Evolutionary conservation across 1,139 yeast genomes (phyloP).

Genomic region (Yamadazyma atlantica): DNA sequence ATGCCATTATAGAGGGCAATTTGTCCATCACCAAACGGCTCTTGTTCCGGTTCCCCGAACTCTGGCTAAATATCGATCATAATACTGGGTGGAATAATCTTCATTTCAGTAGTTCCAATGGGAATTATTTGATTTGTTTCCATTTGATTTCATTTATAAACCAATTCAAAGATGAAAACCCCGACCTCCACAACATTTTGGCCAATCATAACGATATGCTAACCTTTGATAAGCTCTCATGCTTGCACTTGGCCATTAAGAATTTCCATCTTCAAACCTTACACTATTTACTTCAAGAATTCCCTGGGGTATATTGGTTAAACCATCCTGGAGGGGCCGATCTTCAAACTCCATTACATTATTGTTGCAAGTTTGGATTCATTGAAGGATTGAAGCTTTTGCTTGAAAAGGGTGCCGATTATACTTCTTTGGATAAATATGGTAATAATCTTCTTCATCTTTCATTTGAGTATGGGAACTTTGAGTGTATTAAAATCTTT

Average conservation of each 20-base stretch:
- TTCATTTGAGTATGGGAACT: constrained; percentile 74
- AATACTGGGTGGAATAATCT: constrained; percentile 84
- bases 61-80: constrained; percentile 72
- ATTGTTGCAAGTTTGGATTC: constrained; percentile 66
- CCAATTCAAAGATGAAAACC: constrained; percentile 14
- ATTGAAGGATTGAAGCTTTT: constrained; percentile 69
- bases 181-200: constrained; percentile 18
- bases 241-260: constrained; percentile 71
- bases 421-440: constrained; percentile 54
- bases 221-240: constrained; percentile 69
- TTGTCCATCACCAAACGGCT: constrained; percentile 71
- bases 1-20: constrained; percentile 72
- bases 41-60: constrained; percentile 69
- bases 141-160: constrained; percentile 43
- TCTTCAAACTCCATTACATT: constrained; percentile 71
- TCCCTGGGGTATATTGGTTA: constrained; percentile 65
- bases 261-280: constrained; percentile 75
- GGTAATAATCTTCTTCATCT: constrained; percentile 82
- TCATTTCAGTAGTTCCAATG: constrained; percentile 83
- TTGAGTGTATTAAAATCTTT: constrained; percentile 62
- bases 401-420: constrained; percentile 79
- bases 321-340: constrained; percentile 47
- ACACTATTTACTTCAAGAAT: constrained; percentile 78
- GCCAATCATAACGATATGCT: constrained; percentile 30
- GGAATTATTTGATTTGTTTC: constrained; percentile 77